Conservation (phyloP, 2,329 filamentous ascomycete species). For the Leptographium radiaticola region DNA sequence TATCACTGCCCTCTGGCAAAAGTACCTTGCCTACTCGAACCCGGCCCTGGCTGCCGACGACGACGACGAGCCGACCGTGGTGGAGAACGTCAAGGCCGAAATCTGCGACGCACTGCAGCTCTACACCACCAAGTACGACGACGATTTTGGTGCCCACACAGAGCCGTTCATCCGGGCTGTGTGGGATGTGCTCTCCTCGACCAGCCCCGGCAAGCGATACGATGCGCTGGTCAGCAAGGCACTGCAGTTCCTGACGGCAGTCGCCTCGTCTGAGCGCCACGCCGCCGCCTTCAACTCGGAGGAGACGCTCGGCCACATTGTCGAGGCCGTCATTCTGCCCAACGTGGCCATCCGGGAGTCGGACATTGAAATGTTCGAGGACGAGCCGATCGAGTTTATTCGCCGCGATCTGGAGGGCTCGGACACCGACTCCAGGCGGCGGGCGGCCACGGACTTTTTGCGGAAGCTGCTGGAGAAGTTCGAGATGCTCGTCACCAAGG, state of each 20-base stretch:
- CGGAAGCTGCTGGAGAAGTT: conserved; percentile 82
- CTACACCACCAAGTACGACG: conserved; percentile 89
- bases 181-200: conserved; percentile 80
- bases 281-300: conserved; percentile 77
- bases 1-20: conserved; percentile 72
- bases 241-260: conserved; percentile 83
- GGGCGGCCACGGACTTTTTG: conserved; percentile 90
- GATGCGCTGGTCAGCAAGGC: conserved; percentile 91
- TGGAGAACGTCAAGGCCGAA: conserved; percentile 82
- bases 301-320: conserved; percentile 67
- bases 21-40: conserved; percentile 86
- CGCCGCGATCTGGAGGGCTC: conserved; percentile 89
- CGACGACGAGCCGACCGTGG: conserved; percentile 79
- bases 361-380: conserved; percentile 91
- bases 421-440: conserved; percentile 81
- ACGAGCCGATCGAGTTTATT: conserved; percentile 98
- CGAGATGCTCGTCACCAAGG: conserved; percentile 67
- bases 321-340: conserved; percentile 90
- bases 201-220: conserved; percentile 81
- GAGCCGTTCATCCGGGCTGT: conserved; percentile 77
- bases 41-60: conserved; percentile 54
- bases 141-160: conserved; percentile 74
- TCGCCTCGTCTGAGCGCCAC: conserved; percentile 66
- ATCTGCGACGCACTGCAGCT: conserved; percentile 86
- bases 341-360: conserved; percentile 87